Percentiles rank a stretch among this genome's conserved stretches.
phyloP scores from a whole-genome alignment of 805 yeast species.

The Candida morakotiae region DNA sequence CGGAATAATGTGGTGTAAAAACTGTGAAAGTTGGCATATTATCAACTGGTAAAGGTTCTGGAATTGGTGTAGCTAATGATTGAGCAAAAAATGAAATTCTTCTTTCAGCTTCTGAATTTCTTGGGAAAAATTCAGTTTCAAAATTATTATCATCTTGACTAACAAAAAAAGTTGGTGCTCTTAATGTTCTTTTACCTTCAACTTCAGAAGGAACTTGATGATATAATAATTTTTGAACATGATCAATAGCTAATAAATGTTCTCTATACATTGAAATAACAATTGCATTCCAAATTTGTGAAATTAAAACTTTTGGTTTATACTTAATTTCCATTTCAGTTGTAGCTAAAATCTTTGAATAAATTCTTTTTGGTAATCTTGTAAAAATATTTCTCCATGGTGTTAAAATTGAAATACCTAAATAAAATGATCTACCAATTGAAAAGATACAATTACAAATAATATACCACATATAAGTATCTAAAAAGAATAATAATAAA shows the following conservation, averaged over 20 bases:
- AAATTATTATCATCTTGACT: conserved; percentile 95
- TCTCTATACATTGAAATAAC: conserved; percentile 99
- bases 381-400: conserved; percentile 99
- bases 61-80: conserved; percentile 96
- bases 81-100: conserved; percentile 99
- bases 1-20: conserved; percentile 81
- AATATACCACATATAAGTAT: conserved; percentile 99
- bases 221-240: conserved; percentile 93
- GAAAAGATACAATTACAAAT: conserved; percentile 92
- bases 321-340: conserved; percentile 99
- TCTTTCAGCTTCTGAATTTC: conserved; percentile 97
- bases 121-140: conserved; percentile 96
- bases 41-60: conserved; percentile 98
- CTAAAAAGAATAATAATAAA: conserved; percentile 93
- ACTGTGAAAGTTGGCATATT: conserved; percentile 99
- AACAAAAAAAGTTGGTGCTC: conserved; percentile 98
- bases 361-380: conserved; percentile 97
- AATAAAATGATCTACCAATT: conserved; percentile 94
- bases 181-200: conserved; percentile 96
- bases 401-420: conserved; percentile 97
- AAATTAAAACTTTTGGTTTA: conserved; percentile 95
- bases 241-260: conserved; percentile 96
- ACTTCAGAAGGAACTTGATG: conserved; percentile 98
- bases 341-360: conserved; percentile 95
- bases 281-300: conserved; percentile 99